A percentile compares a stretch with the other conserved stretches of the same genome.
Conservation (phyloP, 73 alveolate genomes). For the Urostyla sp. region DNA sequence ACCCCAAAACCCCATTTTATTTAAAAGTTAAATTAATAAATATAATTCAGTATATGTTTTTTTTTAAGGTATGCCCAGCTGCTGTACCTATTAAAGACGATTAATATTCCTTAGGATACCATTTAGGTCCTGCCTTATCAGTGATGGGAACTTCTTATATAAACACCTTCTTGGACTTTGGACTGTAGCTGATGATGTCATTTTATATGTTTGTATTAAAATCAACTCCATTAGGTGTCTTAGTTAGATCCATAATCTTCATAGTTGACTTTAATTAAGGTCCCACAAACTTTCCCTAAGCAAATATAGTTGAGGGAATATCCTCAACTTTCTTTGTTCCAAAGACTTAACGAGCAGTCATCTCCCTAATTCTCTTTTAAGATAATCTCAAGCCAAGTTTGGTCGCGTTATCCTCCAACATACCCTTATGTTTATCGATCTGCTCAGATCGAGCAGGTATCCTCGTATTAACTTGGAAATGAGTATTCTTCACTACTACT, state of each 20-base stretch:
- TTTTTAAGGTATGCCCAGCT: no score
- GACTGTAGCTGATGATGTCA: slow-evolving; percentile 46
- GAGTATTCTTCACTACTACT: slow-evolving; percentile 65
- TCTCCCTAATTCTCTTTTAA: slow-evolving; percentile 13
- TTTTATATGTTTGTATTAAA: slow-evolving; percentile 67
- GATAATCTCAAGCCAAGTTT: slow-evolving; percentile 65
- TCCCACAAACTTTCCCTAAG: background rate
- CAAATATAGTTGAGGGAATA: slow-evolving; percentile 55
- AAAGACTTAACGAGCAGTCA: slow-evolving; percentile 42
- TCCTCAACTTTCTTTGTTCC: slow-evolving; percentile 46
- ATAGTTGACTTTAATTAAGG: slow-evolving; percentile 8
- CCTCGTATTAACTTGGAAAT: slow-evolving; percentile 66
- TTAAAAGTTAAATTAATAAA: no score
- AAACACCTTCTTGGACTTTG: slow-evolving; percentile 60
- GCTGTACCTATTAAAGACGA: background rate
- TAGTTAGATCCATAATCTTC: slow-evolving; percentile 35
- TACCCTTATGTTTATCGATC: slow-evolving; percentile 46
- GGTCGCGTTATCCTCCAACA: slow-evolving; percentile 62
- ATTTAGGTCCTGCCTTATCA: slow-evolving; percentile 66
- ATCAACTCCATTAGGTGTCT: slow-evolving; percentile 51
- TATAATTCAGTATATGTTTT: no score
- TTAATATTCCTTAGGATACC: slow-evolving; percentile 5
- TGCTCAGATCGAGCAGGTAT: slow-evolving; percentile 9
- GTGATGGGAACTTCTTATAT: slow-evolving; percentile 36
- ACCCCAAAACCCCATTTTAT: no score